Base-by-base conservation (phyloP, 2,329 filamentous ascomycete genomes). In the Fusarium chaquense region DNA sequence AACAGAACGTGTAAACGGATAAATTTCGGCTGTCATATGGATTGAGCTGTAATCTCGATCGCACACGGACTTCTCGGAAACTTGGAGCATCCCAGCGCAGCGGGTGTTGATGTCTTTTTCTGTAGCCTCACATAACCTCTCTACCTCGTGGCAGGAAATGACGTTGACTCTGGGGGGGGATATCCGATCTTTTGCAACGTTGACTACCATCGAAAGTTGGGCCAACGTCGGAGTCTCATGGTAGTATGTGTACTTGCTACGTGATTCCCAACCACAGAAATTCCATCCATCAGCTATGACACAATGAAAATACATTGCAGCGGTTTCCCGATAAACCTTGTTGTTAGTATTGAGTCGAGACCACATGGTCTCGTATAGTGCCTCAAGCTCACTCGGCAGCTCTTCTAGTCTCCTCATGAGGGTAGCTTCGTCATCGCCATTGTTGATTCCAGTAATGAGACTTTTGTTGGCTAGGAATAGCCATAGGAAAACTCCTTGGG, bases 131-230 rank as follows among this genome's bases (percentile, higher is more conserved):
- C 58, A 61, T 0, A 50, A 3, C 1, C 0, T 0, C 2, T 15
- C 1, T 0, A 61, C 2, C 1, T 36, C 24, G 0, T 1, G 0
- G 0, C 40, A 0, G 0, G 9, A 2, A 0, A 6, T 15, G 3
- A 16, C 12, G 5, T 30, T 4, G 0, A 2, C 1, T 11, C 28
- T 9, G 0, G 28, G 24, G 5, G 35, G 30, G 2, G 6, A 36
- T 1, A 41, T 11, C 1, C 5, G 0, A 0, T 0, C 0, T 0
- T 35, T 10, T 6, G 16, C 2, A 1, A 2, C 6, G 0, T n/a
- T 43, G 6, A 10, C 2, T 9, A 16, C 30, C 1, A 59, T 1
- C 13, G 36, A 18, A 5, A 61, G 15, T 2, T 58, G 53, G 2
- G 1, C 35, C 1, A 60, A 20, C 20, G 20, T 20, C 20, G 20